Conservation (phyloP, 1,284 basidiomycete genomes). For the Entoloma clypeatum region DNA sequence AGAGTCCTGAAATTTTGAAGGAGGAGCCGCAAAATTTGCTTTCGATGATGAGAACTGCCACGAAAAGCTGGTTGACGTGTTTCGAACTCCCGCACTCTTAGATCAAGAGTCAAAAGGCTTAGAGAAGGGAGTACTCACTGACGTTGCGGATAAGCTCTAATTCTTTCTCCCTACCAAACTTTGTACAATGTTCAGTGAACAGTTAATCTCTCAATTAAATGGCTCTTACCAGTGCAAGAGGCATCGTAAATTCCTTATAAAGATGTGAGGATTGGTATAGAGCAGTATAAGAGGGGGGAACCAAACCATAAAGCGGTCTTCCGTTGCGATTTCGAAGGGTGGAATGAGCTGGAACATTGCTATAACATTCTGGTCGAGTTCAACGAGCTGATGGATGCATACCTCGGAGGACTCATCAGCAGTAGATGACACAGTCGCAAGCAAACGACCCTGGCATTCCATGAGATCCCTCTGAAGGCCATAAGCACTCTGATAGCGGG, state of each 20-base stretch:
- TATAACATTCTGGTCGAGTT: no score
- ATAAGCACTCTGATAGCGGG: constrained; percentile 64
- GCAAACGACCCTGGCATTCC: constrained; percentile 59
- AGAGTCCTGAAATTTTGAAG: constrained; percentile 31
- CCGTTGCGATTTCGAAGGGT: constrained; percentile 55
- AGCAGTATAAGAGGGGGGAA: constrained; percentile 1
- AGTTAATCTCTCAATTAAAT: constrained; percentile 9
- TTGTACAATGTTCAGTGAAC: constrained; percentile 2
- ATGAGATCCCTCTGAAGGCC: constrained; percentile 63
- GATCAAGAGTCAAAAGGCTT: constrained; percentile 1
- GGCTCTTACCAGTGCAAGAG: constrained; percentile 50
- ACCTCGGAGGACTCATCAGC: constrained; percentile 58
- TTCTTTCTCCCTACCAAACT: constrained; percentile 71
- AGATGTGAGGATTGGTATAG: constrained; percentile 1
- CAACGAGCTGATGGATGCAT: no score
- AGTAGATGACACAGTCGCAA: constrained; percentile 52
- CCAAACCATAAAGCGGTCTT: constrained; percentile 59
- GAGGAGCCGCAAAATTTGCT: constrained; percentile 37
- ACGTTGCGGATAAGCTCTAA: constrained; percentile 62
- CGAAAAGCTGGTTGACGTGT: constrained; percentile 60
- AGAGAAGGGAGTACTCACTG: constrained; percentile 34
- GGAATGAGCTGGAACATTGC: constrained; percentile 62
- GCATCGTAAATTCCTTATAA: constrained; percentile 61
- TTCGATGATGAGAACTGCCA: constrained; percentile 45
- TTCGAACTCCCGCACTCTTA: constrained; percentile 37